A percentile compares a stretch with the other conserved stretches of the same genome.
Evolutionary conservation across 2,329 filamentous ascomycete species (phyloP).

Genomic region (Beauveria pseudobassiana): DNA sequence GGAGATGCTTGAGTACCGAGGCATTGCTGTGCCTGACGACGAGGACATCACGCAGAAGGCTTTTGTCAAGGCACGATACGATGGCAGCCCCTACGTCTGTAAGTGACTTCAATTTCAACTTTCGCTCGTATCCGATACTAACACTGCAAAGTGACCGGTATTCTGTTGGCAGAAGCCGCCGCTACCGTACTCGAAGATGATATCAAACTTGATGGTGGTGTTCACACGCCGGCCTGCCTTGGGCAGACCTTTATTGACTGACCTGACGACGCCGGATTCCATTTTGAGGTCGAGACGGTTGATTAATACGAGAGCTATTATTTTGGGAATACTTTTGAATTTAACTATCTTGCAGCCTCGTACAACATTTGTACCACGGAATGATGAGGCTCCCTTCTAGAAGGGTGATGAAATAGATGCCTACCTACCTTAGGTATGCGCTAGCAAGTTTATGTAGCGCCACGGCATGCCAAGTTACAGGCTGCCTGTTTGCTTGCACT

Average conservation of each 20-base stretch:
- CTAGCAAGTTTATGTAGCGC: neutral
- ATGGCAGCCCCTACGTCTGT: constrained; percentile 60
- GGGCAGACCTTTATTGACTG: constrained; percentile 61
- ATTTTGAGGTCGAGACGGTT: constrained; percentile 45
- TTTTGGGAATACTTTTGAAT: neutral
- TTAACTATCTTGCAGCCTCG: neutral
- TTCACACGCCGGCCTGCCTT: constrained; percentile 65
- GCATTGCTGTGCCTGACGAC: constrained; percentile 54
- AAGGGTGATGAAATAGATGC: neutral
- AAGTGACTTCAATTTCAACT: constrained; percentile 24
- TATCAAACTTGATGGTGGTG: constrained; percentile 52
- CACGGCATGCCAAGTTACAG: neutral
- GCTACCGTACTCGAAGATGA: constrained; percentile 57
- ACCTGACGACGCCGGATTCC: constrained; percentile 52
- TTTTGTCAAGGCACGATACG: constrained; percentile 45
- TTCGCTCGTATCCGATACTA: neutral
- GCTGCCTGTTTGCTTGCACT: neutral
- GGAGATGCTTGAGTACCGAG: constrained; percentile 57
- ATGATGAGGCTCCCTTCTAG: neutral
- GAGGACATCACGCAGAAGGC: constrained; percentile 42
- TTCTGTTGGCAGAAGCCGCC: constrained; percentile 57
- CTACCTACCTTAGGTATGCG: no score
- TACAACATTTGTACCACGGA: neutral
- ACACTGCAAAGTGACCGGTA: constrained; percentile 50
- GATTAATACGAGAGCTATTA: neutral